Evolutionary conservation across 345 rosid species (phyloP).

Genomic region (Brassica juncea): DNA sequence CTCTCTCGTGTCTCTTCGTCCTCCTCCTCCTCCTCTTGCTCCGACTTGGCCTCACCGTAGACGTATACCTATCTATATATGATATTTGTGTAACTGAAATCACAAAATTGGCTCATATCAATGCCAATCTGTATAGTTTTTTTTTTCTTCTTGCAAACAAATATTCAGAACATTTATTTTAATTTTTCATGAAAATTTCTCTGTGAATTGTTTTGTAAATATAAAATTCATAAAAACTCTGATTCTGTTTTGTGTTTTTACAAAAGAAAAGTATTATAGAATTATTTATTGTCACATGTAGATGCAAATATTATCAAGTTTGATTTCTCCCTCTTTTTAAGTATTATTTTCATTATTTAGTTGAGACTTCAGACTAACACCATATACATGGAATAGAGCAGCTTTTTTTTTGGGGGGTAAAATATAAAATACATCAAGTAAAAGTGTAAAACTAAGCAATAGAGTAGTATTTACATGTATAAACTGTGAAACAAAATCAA

Average conservation of each 20-base stretch:
- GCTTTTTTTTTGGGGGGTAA: too few relatives aligned
- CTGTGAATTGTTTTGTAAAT: too few relatives aligned
- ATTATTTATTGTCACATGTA: too few relatives aligned
- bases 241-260: too few relatives aligned
- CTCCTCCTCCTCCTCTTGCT: background rate
- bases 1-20: conserved; percentile 50
- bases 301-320: too few relatives aligned
- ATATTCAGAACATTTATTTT: too few relatives aligned
- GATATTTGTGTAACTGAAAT: background rate
- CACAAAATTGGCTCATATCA: background rate
- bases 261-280: too few relatives aligned
- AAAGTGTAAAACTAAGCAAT: too few relatives aligned
- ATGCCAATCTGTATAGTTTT: background rate
- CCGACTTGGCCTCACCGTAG: conserved; percentile 29
- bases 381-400: conserved; percentile 7
- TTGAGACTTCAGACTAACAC: background rate
- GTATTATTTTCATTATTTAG: background rate
- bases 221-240: too few relatives aligned
- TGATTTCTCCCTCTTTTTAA: background rate
- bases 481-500: conserved; percentile 12
- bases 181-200: too few relatives aligned
- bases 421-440: too few relatives aligned
- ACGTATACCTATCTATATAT: background rate
- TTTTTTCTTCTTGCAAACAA: background rate
- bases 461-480: conserved; percentile 7